Base-by-base conservation (phyloP, 1,139 yeast species). In the Blastobotrys ciferrii region DNA sequence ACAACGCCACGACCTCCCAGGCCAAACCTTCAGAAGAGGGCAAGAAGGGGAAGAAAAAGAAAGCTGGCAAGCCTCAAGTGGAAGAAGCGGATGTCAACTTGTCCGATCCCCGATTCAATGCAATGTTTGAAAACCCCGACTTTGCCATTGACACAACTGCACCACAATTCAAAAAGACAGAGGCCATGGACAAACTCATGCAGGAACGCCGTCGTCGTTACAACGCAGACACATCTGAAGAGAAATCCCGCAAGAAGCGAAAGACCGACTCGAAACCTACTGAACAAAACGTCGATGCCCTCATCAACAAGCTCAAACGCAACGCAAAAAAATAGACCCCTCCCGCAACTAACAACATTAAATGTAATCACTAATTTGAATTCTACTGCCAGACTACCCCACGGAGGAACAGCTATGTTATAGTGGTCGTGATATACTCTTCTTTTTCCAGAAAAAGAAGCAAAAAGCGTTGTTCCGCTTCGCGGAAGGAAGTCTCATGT, bases 31-130 rank as follows among this genome's bases (percentile, higher is more conserved):
- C 32, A 5, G 38, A 56, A 44, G 58, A 60, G 12, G 68, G 62
- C 44, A 63, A 62, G 46, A 91, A 84, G 59, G 87, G 87, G 68
- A 65, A 53, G 46, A 51, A 63, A 45, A 70, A 68, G 56, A 91
- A 87, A 61, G 87, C 87, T 56, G 82, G 78, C 61, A 81, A 79
- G 61, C 64, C 67, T n/a, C 81, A 76, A 53, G 68, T 61, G 37
- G 68, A 65, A 9, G 71, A 68, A 42, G 70, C 74, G 25, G 76
- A 78, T 44, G 87, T 87, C 57, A 80, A 82, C 53, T 84, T 88
- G 62, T 74, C 78, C 52, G 99, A 94, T 73, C 84, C 86, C 23
- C 85, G 99, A 71, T 94, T 94, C 74, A 76, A 77, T 40, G 96
- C 88, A 59, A 76, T 92, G 56, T 91, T 87, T 63, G 95, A 89